phyloP scores from a whole-genome alignment of 106 monocot species.

The Platanthera zijinensis region DNA sequence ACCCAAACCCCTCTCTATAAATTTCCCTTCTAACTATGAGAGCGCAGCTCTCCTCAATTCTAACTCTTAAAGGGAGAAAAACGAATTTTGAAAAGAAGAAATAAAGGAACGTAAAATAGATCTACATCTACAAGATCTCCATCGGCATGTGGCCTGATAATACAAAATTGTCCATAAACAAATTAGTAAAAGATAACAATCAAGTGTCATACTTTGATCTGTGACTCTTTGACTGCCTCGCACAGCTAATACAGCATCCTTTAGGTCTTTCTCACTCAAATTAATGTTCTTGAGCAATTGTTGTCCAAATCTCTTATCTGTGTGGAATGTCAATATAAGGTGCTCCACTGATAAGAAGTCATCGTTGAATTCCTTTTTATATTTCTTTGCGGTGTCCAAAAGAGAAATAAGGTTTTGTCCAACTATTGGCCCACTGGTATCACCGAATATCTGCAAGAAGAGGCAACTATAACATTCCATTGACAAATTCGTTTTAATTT shows the following conservation, averaged over 20 bases:
- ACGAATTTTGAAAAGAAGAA: no score
- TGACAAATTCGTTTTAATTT: background rate
- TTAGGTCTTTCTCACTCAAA: conserved; percentile 57
- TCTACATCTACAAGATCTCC: background rate
- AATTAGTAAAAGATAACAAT: background rate
- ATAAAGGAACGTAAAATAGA: no score
- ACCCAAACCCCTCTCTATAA: no score
- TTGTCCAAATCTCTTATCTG: conserved; percentile 75
- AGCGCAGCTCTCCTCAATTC: no score
- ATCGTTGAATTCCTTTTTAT: conserved; percentile 72
- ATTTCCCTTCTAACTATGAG: no score
- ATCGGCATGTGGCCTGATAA: background rate
- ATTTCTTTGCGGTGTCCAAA: conserved; percentile 71
- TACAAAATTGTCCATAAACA: background rate
- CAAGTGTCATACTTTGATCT: conserved; percentile 62
- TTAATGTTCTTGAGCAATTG: conserved; percentile 62
- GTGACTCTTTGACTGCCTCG: conserved; percentile 85
- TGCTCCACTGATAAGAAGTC: conserved; percentile 92
- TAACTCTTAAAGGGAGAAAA: no score
- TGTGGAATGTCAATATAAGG: conserved; percentile 51
- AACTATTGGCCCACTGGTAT: conserved; percentile 52
- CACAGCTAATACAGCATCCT: conserved; percentile 53
- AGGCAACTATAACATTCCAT: background rate
- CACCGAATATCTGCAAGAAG: conserved; percentile 45
- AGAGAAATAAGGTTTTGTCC: conserved; percentile 52